Base-by-base conservation (phyloP, 768 basidiomycete genomes). In the Podaxis rugospora region DNA sequence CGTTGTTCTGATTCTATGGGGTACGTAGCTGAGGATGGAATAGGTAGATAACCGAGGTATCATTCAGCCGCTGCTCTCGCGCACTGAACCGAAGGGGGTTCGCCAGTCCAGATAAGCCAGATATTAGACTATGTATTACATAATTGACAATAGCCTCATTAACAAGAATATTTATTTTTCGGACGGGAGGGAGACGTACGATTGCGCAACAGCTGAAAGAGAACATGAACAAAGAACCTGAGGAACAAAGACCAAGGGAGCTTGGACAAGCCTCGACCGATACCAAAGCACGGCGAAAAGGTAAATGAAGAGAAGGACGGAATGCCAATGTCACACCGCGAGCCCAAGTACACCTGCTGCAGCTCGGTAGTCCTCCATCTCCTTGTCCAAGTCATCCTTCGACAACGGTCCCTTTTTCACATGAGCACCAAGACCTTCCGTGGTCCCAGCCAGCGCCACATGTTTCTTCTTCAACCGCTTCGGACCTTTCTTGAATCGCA, bases 301-400 rank as follows among this genome's bases (percentile, higher is more conserved):
- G 47, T 10, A 9, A 27, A 16, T 27, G 23, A 27, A 23, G 39
- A 42, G 9, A 9, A 1, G 1, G 32, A 32, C 32, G 32, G 32
- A 32, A 3, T 32, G 7, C 52, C 28, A 18, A 21, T 52, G 54
- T 57, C 64, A 63, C 18, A 54, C 39, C 44, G 50, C 23, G 46
- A 49, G 18, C 53, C 57, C 49, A 53, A 55, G 55, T 57, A 7
- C 47, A 54, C 51, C 21, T 13, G 73, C 76, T 10, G 71, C 74
- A 21, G 88, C 85, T 53, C 81, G 80, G 64, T 91, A 92, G 52
- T 88, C 86, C 59, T 92, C 90, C 87, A 92, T 91, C 70, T 92
- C 90, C 69, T 81, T 78, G 69, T 92, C 90, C 23, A 92, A 78
- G 62, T 91, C 83, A 27, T 80, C 85, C 5, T 75, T 68, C 0